A percentile compares a stretch with the other conserved stretches of the same genome.
phyloP scores from a whole-genome alignment of 768 basidiomycete genomes.

The Kondoa malvinella region DNA sequence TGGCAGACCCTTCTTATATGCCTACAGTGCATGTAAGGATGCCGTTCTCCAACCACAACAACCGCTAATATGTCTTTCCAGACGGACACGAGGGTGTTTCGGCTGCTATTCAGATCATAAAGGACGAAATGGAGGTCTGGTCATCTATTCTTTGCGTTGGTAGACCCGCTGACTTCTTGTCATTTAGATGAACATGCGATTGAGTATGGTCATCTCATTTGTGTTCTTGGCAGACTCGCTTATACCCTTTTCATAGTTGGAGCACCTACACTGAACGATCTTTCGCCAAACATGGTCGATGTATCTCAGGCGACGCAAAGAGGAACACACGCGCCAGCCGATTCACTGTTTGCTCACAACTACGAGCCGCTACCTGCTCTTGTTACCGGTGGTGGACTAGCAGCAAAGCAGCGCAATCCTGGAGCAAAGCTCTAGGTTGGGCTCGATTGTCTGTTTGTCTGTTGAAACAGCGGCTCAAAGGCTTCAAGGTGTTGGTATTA shows the following conservation, averaged over 20 bases:
- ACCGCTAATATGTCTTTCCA: slow-evolving; percentile 70
- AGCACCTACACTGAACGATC: slow-evolving; percentile 57
- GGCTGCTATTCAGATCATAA: slow-evolving; percentile 59
- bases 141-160: background rate
- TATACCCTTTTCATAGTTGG: slow-evolving; percentile 60
- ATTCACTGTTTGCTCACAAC: background rate
- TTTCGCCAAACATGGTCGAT: slow-evolving; percentile 81
- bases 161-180: background rate
- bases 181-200: background rate
- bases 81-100: slow-evolving; percentile 81
- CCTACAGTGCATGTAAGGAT: background rate
- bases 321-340: background rate
- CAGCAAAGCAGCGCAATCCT: background rate
- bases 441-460: no score
- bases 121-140: slow-evolving; percentile 89
- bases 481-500: no score
- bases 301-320: slow-evolving; percentile 29
- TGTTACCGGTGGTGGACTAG: slow-evolving; percentile 1
- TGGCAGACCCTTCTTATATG: slow-evolving; percentile 33
- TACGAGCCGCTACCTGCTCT: slow-evolving; percentile 9
- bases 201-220: background rate
- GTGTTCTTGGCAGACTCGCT: background rate
- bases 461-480: no score
- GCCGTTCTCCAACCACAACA: slow-evolving; percentile 44
- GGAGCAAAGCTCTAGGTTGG: background rate